Evolutionary conservation across 2,329 filamentous ascomycete genomes (phyloP).

Genomic region (Zymoseptoria pseudotritici): DNA sequence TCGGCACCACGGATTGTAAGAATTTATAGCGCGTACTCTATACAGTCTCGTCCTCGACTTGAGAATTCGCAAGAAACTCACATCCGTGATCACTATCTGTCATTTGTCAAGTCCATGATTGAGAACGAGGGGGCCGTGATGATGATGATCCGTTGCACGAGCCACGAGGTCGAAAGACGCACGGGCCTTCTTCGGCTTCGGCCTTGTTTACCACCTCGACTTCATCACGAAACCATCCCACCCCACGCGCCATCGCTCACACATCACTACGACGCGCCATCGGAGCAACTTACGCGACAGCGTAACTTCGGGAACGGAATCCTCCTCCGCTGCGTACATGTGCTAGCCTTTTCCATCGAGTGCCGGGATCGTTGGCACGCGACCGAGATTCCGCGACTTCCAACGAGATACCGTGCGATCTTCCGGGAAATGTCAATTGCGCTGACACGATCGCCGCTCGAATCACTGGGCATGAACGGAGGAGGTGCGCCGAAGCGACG

Average conservation of each 20-base stretch:
- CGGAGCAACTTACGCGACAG: background rate
- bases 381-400: background rate
- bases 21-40: too few species aligned
- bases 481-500: slow-evolving; percentile 40
- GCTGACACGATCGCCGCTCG: slow-evolving; percentile 35
- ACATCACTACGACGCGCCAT: background rate
- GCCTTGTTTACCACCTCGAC: background rate
- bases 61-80: too few species aligned
- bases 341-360: background rate
- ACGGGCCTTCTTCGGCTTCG: background rate
- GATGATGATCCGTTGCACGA: too few species aligned
- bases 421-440: slow-evolving; percentile 30
- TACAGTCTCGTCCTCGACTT: too few species aligned
- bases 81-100: too few species aligned
- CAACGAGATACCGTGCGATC: background rate
- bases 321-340: background rate
- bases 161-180: background rate
- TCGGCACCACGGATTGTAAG: too few species aligned
- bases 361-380: background rate
- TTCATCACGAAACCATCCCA: background rate
- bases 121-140: too few species aligned
- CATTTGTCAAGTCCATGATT: too few species aligned
- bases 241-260: background rate
- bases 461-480: slow-evolving; percentile 42
- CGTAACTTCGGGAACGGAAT: background rate